Percentiles rank a stretch among this genome's conserved stretches.
Evolutionary conservation across 768 basidiomycete genomes (phyloP).

Genomic region (Infundibulicybe gibba): DNA sequence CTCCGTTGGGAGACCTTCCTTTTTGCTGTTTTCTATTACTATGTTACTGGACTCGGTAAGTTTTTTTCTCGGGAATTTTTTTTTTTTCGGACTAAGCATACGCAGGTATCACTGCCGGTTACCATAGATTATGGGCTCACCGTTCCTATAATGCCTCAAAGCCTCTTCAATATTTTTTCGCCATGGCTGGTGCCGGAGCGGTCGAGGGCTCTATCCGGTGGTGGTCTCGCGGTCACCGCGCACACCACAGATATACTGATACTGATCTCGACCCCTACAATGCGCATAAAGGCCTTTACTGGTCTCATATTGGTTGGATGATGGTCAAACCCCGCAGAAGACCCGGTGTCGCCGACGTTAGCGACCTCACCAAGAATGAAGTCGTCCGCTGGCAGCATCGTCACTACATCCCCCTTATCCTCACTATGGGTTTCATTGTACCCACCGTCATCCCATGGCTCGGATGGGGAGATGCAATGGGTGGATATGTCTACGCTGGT

Average conservation of each 20-base stretch:
- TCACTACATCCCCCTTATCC: constrained; percentile 67
- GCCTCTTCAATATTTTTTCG: constrained; percentile 82
- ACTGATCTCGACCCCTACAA: constrained; percentile 96
- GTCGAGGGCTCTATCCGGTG: constrained; percentile 97
- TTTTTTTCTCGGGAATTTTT: neutral
- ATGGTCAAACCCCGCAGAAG: constrained; percentile 84
- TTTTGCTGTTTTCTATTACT: constrained; percentile 37
- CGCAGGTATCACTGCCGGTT: constrained; percentile 84
- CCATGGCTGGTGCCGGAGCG: constrained; percentile 85
- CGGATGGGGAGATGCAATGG: constrained; percentile 81
- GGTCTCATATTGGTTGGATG: constrained; percentile 93
- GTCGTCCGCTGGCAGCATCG: constrained; percentile 88
- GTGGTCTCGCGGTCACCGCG: constrained; percentile 98
- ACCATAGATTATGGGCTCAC: constrained; percentile 97
- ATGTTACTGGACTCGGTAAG: constrained; percentile 64
- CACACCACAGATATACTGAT: constrained; percentile 96
- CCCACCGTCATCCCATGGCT: constrained; percentile 79
- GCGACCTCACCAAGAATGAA: constrained; percentile 76
- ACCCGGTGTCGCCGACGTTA: constrained; percentile 88
- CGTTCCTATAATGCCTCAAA: constrained; percentile 89
- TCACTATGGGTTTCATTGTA: constrained; percentile 66
- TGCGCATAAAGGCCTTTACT: constrained; percentile 84
- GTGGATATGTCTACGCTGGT: constrained; percentile 85
- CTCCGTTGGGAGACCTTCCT: constrained; percentile 72
- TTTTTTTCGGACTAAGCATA: neutral